Conservation (phyloP, 2,329 filamentous ascomycete genomes). For the Stagonosporopsis vannaccii region DNA sequence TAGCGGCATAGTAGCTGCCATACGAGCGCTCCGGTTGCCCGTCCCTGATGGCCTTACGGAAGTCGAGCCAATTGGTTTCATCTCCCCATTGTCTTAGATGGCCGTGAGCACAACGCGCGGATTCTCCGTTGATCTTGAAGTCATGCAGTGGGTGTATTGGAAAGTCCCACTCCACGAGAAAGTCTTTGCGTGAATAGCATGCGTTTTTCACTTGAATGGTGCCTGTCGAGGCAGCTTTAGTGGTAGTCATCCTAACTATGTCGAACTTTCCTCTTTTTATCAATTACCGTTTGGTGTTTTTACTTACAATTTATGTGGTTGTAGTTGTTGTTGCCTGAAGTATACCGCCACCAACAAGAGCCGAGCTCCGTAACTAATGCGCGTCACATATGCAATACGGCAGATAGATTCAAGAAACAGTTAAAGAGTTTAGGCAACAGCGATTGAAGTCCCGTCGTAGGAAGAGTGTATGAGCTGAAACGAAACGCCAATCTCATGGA, state of each 20-base stretch:
- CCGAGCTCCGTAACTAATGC: neutral
- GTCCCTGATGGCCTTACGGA: slow-evolving; percentile 6
- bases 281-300: neutral
- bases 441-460: too few relatives aligned
- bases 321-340: slow-evolving; percentile 1
- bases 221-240: neutral
- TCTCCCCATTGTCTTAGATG: slow-evolving; percentile 28
- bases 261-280: neutral
- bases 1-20: slow-evolving; percentile 18
- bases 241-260: neutral
- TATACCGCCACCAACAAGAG: slow-evolving; percentile 1
- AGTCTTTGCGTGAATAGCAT: slow-evolving; percentile 16
- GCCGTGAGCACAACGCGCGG: slow-evolving; percentile 25
- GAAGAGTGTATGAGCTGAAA: slow-evolving; percentile 47
- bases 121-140: slow-evolving; percentile 21
- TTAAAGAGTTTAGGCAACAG: neutral
- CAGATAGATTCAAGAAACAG: too few relatives aligned
- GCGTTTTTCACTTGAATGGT: neutral
- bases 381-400: neutral
- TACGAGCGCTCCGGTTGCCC: neutral
- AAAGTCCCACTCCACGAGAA: slow-evolving; percentile 24
- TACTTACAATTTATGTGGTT: neutral
- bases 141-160: slow-evolving; percentile 22
- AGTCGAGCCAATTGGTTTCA: slow-evolving; percentile 20
- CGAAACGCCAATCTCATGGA: slow-evolving; percentile 43